These are phyloP conservation scores for Potentilla sterilis DNA, from an alignment of 306 rosid species.

Conservation along the genomic window DNA sequence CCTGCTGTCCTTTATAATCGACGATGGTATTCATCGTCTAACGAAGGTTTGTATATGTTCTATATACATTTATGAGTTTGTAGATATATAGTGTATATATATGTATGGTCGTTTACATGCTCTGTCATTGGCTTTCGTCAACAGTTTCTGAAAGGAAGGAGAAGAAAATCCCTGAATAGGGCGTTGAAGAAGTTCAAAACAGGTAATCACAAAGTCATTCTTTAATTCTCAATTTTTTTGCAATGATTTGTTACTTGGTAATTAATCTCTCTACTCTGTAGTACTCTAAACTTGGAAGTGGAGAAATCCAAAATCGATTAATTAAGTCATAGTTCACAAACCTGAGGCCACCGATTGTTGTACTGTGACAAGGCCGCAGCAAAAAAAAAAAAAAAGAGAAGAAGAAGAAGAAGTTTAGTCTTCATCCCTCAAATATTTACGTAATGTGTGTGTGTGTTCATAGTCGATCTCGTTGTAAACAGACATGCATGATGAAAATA, in stretches of 20 bases:
- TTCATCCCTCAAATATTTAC: no score
- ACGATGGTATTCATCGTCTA: constrained; percentile 42
- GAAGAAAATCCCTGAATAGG: constrained; percentile 42
- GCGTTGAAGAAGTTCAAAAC: constrained; percentile 54
- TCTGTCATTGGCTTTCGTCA: background rate
- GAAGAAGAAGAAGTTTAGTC: no score
- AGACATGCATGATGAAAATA: background rate
- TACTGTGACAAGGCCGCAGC: no score
- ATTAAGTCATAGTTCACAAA: no score
- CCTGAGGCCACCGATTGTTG: no score
- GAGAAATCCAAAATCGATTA: no score
- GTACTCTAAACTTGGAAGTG: background rate
- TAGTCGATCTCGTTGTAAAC: background rate
- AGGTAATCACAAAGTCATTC: constrained; percentile 33
- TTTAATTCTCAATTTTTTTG: background rate
- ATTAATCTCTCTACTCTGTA: no score
- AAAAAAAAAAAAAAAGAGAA: no score
- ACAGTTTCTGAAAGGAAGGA: constrained; percentile 43
- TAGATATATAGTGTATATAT: background rate
- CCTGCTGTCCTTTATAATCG: constrained; percentile 44
- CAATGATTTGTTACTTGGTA: background rate
- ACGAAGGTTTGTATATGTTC: constrained; percentile 32
- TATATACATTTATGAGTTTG: background rate
- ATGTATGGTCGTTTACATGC: background rate
- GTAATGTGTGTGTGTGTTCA: no score